A percentile compares a stretch with the other conserved stretches of the same genome.
These are phyloP conservation scores for Polyporus tsugae DNA, from an alignment of 1,284 basidiomycete species.

Conservation along the genomic window DNA sequence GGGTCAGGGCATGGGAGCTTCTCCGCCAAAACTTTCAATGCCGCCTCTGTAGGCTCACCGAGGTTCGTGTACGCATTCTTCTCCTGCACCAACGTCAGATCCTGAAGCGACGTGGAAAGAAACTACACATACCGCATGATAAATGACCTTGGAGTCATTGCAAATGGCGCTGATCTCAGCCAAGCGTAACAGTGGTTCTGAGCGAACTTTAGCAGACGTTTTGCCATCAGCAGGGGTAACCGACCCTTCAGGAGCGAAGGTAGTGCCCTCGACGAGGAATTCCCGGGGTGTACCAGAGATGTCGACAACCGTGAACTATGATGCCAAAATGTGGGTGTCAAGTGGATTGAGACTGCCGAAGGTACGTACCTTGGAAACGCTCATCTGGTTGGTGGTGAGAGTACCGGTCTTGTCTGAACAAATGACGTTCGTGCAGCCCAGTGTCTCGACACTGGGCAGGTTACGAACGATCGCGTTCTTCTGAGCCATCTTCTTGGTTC, in stretches of 20 bases:
- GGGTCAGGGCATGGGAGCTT: slow-evolving; percentile 77
- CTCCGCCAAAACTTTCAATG: slow-evolving; percentile 92
- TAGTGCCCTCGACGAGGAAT: slow-evolving; percentile 88
- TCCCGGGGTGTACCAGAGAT: slow-evolving; percentile 65
- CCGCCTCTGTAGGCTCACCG: slow-evolving; percentile 97
- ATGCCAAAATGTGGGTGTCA: slow-evolving; percentile 9
- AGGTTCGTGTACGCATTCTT: slow-evolving; percentile 85
- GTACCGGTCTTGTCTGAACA: slow-evolving; percentile 98
- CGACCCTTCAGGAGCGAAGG: slow-evolving; percentile 85
- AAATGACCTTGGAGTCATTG: slow-evolving; percentile 93
- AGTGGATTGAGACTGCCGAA: slow-evolving; percentile 11
- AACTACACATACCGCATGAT: slow-evolving; percentile 66
- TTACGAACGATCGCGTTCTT: slow-evolving; percentile 97
- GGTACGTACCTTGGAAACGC: slow-evolving; percentile 79
- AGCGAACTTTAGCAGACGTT: slow-evolving; percentile 63
- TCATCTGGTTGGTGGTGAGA: slow-evolving; percentile 96
- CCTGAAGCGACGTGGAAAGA: not conserved
- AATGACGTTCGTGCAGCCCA: slow-evolving; percentile 96
- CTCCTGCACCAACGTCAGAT: slow-evolving; percentile 58
- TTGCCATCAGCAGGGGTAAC: slow-evolving; percentile 75
- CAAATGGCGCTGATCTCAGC: slow-evolving; percentile 92
- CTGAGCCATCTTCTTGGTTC: slow-evolving; percentile 98
- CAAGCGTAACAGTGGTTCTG: slow-evolving; percentile 81
- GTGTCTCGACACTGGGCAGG: slow-evolving; percentile 94
- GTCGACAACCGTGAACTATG: slow-evolving; percentile 80